Conservation (phyloP, 2,329 filamentous ascomycete genomes). For the Epichloe bromicola region DNA sequence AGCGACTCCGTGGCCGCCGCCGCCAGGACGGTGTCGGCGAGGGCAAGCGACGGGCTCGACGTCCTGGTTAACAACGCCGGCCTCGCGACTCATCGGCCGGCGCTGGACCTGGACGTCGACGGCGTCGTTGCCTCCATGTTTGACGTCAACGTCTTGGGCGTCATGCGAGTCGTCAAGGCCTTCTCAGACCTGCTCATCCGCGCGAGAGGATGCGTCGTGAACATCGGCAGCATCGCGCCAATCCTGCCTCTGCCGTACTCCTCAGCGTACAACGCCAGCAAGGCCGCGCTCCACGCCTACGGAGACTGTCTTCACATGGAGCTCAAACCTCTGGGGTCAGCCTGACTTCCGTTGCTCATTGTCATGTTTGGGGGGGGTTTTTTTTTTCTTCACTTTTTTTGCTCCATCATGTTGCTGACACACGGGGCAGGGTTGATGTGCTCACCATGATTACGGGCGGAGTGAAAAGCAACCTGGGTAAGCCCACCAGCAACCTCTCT, state of each 20-base stretch:
- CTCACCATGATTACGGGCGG: slow-evolving; percentile 8
- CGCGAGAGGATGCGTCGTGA: slow-evolving; percentile 12
- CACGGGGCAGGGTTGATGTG: slow-evolving; percentile 5
- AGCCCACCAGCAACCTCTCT: neutral
- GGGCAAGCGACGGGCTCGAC: slow-evolving; percentile 10
- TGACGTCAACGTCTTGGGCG: slow-evolving; percentile 30
- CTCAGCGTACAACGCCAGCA: slow-evolving; percentile 12
- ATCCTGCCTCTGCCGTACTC: slow-evolving; percentile 10
- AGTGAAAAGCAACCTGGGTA: slow-evolving; percentile 10
- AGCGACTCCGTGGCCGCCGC: slow-evolving; percentile 14
- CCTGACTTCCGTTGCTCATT: neutral
- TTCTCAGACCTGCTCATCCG: slow-evolving; percentile 11
- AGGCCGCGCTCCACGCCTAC: slow-evolving; percentile 13
- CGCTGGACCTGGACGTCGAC: slow-evolving; percentile 17
- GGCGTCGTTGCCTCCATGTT: slow-evolving; percentile 21
- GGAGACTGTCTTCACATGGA: slow-evolving; percentile 11
- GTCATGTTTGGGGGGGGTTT: too few species aligned
- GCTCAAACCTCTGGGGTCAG: slow-evolving; percentile 12
- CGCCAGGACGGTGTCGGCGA: slow-evolving; percentile 6
- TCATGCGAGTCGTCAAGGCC: slow-evolving; percentile 12
- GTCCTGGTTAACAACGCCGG: slow-evolving; percentile 14
- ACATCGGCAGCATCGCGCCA: slow-evolving; percentile 13
- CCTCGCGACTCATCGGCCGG: slow-evolving; percentile 12
- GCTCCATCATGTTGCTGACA: neutral
- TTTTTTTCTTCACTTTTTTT: too few species aligned